Evolutionary conservation across 75 land plant genomes (phyloP).

Genomic region (Chamaecyparis obtusa): DNA sequence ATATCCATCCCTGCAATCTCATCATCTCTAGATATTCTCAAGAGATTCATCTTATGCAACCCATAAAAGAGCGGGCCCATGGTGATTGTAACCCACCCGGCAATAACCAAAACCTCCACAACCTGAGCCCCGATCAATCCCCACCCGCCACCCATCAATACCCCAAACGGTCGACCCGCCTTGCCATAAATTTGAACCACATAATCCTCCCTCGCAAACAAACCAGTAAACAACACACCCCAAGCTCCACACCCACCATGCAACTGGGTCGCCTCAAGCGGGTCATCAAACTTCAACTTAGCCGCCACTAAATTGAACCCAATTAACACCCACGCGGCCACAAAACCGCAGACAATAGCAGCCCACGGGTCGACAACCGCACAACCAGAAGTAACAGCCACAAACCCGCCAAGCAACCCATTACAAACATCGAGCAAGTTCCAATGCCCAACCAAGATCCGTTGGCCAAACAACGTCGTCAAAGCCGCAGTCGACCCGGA

Average conservation of each 20-base stretch:
- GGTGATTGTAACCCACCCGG: conserved; percentile 35
- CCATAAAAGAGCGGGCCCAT: conserved; percentile 37
- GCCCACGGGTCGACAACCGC: conserved; percentile 32
- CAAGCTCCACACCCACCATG: conserved; percentile 41
- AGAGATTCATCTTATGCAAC: conserved; percentile 22
- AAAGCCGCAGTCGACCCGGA: conserved; percentile 25
- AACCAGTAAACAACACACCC: conserved; percentile 29
- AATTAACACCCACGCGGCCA: conserved; percentile 29
- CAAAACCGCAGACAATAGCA: conserved; percentile 26
- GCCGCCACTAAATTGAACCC: conserved; percentile 17
- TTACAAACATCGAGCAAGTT: conserved; percentile 29
- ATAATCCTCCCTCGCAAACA: conserved; percentile 24
- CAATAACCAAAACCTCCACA: conserved; percentile 27
- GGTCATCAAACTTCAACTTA: conserved; percentile 23
- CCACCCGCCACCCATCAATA: conserved; percentile 43
- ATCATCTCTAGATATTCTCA: conserved; percentile 29
- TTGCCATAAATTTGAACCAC: conserved; percentile 18
- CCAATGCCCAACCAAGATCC: conserved; percentile 27
- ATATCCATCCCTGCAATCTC: conserved; percentile 38
- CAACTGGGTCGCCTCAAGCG: conserved; percentile 34
- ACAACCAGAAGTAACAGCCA: conserved; percentile 33
- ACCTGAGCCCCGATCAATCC: conserved; percentile 37
- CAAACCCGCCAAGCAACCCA: conserved; percentile 35
- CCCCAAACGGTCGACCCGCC: conserved; percentile 5
- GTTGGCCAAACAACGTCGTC: conserved; percentile 26